Evolutionary conservation across 805 yeast genomes (phyloP), one percentile per base, ranked within the genome.

Genomic region (Candida golubevii): DNA sequence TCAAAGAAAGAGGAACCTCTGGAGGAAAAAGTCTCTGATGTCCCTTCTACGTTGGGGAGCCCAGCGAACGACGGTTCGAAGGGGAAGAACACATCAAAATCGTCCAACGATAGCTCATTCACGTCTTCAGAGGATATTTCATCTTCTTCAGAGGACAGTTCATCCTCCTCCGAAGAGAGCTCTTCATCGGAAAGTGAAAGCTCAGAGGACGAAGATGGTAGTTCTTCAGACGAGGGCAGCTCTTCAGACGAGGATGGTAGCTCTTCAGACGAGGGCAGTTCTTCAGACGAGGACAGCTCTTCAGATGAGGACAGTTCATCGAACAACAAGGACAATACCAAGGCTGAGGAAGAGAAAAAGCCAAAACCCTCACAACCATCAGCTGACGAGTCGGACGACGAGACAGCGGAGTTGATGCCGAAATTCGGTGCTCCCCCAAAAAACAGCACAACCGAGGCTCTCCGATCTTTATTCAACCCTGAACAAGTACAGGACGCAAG

Each of bases 391-490:
- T 11, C 11, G 18, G 39, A 15, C 7, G 28, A 31, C 10, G 60
- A 55, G 6, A 53, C 47, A 23, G 75, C 72, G 3, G 80, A 79
- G 46, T 78, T 77, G 50, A 63, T 79, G 35, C 86, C 87, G 8
- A 68, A 72, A 0, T 81, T 80, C 56, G 79, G 79, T 1, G 46
- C 56, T 4, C 36, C 53, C 6, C 43, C 49, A 0, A 58, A 59
- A 2, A 67, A 74, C 32, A 73, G 72, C 43, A 56, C 55, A 30
- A 82, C 89, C 0, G 90, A 84, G 51, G 72, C 75, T 0, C 71
- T 85, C 39, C 77, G 91, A 59, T 64, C 77, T 0, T 66, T 85
- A 34, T 77, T 85, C 61, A 77, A 77, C 45, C 75, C 79, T 0
- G 75, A 76, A 42, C 74, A 79, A 0, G 33, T 15, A 18, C 33